Conservation (phyloP, 495 filamentous ascomycete species). For the Tricharina praecox region DNA sequence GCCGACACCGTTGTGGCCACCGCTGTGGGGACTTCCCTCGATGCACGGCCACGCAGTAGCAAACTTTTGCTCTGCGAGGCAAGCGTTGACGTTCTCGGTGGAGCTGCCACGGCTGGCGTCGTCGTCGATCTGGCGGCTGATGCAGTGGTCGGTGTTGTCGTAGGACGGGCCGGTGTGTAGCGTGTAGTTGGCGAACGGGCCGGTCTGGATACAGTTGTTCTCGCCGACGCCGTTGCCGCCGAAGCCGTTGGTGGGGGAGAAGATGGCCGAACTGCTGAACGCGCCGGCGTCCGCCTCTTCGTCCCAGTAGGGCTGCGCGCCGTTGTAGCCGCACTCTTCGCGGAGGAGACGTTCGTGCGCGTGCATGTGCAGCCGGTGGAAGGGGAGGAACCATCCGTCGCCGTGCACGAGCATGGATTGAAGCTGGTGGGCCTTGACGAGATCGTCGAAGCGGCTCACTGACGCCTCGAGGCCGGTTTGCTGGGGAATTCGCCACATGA, state of each 20-base stretch:
- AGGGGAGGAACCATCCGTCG: slow-evolving; percentile 3
- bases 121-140: slow-evolving; percentile 27
- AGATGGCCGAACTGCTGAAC: slow-evolving; percentile 25
- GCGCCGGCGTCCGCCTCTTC: slow-evolving; percentile 30
- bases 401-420: slow-evolving; percentile 2
- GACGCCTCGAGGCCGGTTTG: slow-evolving; percentile 25
- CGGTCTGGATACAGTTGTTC: slow-evolving; percentile 29
- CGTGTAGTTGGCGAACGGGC: slow-evolving; percentile 30
- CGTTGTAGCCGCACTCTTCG: slow-evolving; percentile 29
- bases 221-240: slow-evolving; percentile 30
- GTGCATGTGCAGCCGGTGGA: slow-evolving; percentile 15
- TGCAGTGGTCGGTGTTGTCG: slow-evolving; percentile 26
- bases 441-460: slow-evolving; percentile 14
- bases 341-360: slow-evolving; percentile 26
- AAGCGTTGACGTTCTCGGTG: slow-evolving; percentile 23
- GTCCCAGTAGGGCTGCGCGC: slow-evolving; percentile 34
- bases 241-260: slow-evolving; percentile 28
- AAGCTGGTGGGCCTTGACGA: slow-evolving; percentile 5
- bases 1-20: slow-evolving; percentile 30
- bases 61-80: slow-evolving; percentile 23
- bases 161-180: slow-evolving; percentile 24
- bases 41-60: slow-evolving; percentile 28
- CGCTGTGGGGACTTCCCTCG: slow-evolving; percentile 29
- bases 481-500: slow-evolving; percentile 28
- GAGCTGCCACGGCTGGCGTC: slow-evolving; percentile 11